Evolutionary conservation across 108 stramenopile species (phyloP).

Genomic region (Aurantiochytrium sp.): DNA sequence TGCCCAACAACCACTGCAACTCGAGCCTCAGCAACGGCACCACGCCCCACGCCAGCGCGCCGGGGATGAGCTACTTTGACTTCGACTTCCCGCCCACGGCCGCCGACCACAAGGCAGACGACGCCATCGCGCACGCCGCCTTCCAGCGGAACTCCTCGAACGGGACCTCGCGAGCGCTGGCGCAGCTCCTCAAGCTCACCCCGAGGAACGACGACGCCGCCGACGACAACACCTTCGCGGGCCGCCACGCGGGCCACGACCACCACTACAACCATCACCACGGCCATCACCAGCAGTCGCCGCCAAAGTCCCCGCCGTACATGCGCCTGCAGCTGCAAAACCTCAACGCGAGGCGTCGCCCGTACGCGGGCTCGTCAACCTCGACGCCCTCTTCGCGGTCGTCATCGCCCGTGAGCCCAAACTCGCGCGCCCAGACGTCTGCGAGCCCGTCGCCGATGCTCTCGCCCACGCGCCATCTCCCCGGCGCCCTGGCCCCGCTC

Average conservation of each 20-base stretch:
- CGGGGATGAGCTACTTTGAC: no score
- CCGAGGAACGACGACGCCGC: neutral
- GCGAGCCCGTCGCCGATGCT: neutral
- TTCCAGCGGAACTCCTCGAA: neutral
- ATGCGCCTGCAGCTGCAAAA: neutral
- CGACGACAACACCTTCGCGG: neutral
- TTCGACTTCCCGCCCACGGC: no score
- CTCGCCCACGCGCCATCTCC: neutral
- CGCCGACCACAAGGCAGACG: no score
- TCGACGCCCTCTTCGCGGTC: neutral
- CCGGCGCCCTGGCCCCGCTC: neutral
- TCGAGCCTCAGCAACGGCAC: neutral
- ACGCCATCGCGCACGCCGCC: no score
- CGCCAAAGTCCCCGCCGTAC: neutral
- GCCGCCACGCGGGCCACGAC: no score
- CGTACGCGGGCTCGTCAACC: neutral
- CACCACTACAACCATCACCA: neutral
- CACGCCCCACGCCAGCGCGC: no score
- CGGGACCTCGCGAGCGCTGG: neutral
- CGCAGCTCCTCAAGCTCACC: neutral
- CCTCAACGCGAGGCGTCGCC: neutral
- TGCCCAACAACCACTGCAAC: neutral
- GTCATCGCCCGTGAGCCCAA: neutral
- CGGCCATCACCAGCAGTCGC: no score
- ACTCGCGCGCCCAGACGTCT: neutral